These are phyloP conservation scores for Anastatica hierochuntica DNA, from an alignment of 345 rosid genomes.

Conservation along the genomic window DNA sequence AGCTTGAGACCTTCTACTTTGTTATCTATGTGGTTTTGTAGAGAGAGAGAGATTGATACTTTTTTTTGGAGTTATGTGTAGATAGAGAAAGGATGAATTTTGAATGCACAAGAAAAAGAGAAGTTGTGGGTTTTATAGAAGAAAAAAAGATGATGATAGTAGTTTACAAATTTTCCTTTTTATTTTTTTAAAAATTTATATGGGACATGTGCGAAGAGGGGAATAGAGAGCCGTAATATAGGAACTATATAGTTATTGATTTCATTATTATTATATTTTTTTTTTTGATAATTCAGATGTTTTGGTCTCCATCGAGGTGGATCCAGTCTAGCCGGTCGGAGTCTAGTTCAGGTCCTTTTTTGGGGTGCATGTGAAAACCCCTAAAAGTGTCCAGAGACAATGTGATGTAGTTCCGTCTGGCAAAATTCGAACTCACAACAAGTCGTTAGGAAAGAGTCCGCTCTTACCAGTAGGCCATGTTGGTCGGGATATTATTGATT, in stretches of 20 bases:
- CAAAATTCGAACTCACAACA: too few relatives aligned
- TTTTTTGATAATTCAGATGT: too few relatives aligned
- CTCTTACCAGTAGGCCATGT: too few relatives aligned
- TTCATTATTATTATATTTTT: too few relatives aligned
- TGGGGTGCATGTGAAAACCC: too few relatives aligned
- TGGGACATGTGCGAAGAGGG: constrained; percentile 28
- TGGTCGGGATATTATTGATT: too few relatives aligned
- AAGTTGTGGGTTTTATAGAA: constrained; percentile 32
- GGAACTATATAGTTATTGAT: constrained; percentile 3
- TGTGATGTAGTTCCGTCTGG: too few relatives aligned
- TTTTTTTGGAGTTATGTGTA: constrained; percentile 14
- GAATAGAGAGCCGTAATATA: constrained; percentile 27
- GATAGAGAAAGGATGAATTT: constrained; percentile 21
- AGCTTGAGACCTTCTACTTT: constrained; percentile 5
- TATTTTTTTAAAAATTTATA: not conserved
- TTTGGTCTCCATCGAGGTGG: too few relatives aligned
- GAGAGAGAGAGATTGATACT: constrained; percentile 1
- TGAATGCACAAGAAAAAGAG: constrained; percentile 28
- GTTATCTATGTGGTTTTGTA: not conserved
- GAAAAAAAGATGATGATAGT: constrained; percentile 35
- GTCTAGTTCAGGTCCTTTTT: too few relatives aligned
- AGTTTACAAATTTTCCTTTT: constrained; percentile 25
- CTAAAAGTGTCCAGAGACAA: too few relatives aligned
- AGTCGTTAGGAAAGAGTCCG: too few relatives aligned
- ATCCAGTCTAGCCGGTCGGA: too few relatives aligned